Conservation (phyloP, 2,329 filamentous ascomycete genomes). For the Monilinia polystroma region DNA sequence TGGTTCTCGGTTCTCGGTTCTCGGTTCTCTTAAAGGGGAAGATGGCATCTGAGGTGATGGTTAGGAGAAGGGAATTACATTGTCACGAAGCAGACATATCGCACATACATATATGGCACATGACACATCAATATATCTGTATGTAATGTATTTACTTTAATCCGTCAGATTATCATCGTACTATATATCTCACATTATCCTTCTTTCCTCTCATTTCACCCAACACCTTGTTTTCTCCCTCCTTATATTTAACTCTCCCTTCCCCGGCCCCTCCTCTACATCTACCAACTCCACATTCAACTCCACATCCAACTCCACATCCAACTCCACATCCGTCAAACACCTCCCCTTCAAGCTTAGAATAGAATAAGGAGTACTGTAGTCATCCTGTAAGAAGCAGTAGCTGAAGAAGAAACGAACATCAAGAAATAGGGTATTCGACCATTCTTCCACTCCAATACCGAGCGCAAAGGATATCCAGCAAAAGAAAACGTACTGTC, state of each 20-base stretch:
- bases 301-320: too few relatives aligned
- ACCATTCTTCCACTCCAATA: conserved; percentile 5
- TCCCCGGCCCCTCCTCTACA: background rate
- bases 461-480: conserved; percentile 14
- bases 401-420: background rate
- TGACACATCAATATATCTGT: background rate
- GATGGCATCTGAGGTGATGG: background rate
- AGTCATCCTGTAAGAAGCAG: background rate
- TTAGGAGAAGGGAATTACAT: background rate
- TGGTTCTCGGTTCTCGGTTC: background rate
- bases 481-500: background rate
- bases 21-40: background rate
- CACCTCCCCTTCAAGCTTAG: background rate
- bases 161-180: background rate
- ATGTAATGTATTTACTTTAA: conserved; percentile 1
- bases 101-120: background rate
- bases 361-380: conserved; percentile 8
- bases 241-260: background rate
- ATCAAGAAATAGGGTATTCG: conserved; percentile 15
- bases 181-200: background rate
- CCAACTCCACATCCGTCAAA: background rate
- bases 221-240: background rate
- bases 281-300: too few relatives aligned
- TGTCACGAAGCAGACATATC: background rate
- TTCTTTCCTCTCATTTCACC: background rate